Evolutionary conservation across 768 basidiomycete genomes (phyloP).

Genomic region (Lactifluus hygrophoroides): DNA sequence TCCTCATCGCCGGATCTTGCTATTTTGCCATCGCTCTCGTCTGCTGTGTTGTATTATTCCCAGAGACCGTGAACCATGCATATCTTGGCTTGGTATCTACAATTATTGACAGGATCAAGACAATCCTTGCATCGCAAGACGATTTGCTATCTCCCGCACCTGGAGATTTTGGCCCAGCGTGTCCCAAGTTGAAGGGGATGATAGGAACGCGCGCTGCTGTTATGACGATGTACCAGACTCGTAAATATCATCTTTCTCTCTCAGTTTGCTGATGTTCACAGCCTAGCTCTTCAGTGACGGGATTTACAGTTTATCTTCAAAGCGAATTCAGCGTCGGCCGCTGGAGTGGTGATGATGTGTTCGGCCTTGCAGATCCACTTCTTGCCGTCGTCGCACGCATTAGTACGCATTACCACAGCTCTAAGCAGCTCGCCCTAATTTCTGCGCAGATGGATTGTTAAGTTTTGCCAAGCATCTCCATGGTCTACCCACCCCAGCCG

Average conservation of each 20-base stretch:
- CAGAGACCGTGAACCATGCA: conserved; percentile 41
- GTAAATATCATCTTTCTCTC: conserved; percentile 20
- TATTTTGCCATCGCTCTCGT: conserved; percentile 43
- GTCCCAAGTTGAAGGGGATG: conserved; percentile 23
- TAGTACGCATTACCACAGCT: conserved; percentile 23
- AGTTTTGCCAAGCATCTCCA: conserved; percentile 28
- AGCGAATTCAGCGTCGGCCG: conserved; percentile 38
- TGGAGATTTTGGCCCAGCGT: conserved; percentile 22
- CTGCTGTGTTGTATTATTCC: conserved; percentile 41
- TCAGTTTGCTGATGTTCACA: neutral
- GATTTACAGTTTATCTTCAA: conserved; percentile 30
- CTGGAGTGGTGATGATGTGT: conserved; percentile 38
- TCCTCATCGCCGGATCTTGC: conserved; percentile 36
- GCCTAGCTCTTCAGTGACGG: conserved; percentile 25
- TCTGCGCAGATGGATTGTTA: conserved; percentile 29
- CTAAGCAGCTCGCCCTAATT: neutral
- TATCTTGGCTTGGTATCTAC: conserved; percentile 27
- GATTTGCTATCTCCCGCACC: conserved; percentile 22
- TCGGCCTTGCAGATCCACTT: conserved; percentile 29
- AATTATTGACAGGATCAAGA: conserved; percentile 27
- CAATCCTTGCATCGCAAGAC: conserved; percentile 29
- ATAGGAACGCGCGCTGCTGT: conserved; percentile 19
- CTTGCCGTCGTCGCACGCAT: conserved; percentile 29
- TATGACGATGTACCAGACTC: conserved; percentile 23
- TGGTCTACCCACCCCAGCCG: conserved; percentile 14